phyloP scores from a whole-genome alignment of 2,329 filamentous ascomycete genomes.

The Nigrospora osmanthi region DNA sequence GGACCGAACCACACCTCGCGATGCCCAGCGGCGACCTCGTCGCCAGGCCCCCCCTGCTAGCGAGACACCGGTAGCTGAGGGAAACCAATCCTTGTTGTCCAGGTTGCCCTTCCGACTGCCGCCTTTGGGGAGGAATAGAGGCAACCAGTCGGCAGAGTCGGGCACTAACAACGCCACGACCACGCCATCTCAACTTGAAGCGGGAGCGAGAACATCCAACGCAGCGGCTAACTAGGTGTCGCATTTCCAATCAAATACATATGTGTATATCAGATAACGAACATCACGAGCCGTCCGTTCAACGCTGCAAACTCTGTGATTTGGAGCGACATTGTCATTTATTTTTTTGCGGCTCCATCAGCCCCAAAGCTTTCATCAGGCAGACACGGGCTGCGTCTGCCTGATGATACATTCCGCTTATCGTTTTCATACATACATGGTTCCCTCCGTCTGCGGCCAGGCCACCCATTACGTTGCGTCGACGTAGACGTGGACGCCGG shows the following conservation, averaged over 20 bases:
- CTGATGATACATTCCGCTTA: no score
- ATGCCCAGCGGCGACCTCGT: no score
- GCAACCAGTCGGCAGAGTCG: background rate
- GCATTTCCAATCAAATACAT: background rate
- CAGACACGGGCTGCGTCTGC: no score
- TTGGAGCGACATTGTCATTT: background rate
- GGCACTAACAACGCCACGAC: constrained; percentile 9
- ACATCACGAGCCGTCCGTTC: constrained; percentile 1
- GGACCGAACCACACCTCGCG: background rate
- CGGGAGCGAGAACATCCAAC: constrained; percentile 25
- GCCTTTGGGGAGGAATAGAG: background rate
- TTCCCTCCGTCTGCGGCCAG: no score
- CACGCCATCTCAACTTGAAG: constrained; percentile 40
- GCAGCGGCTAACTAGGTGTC: background rate
- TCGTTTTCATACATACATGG: no score
- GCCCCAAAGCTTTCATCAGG: background rate
- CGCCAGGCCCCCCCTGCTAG: no score
- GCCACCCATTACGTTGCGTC: no score
- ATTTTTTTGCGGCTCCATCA: background rate
- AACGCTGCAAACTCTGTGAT: background rate
- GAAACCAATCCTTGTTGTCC: no score
- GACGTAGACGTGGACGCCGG: no score
- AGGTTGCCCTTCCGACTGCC: background rate
- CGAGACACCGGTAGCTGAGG: no score
- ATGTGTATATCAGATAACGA: constrained; percentile 1